Evolutionary conservation across 2,329 filamentous ascomycete species (phyloP).

Genomic region (Ascochyta rabiei): DNA sequence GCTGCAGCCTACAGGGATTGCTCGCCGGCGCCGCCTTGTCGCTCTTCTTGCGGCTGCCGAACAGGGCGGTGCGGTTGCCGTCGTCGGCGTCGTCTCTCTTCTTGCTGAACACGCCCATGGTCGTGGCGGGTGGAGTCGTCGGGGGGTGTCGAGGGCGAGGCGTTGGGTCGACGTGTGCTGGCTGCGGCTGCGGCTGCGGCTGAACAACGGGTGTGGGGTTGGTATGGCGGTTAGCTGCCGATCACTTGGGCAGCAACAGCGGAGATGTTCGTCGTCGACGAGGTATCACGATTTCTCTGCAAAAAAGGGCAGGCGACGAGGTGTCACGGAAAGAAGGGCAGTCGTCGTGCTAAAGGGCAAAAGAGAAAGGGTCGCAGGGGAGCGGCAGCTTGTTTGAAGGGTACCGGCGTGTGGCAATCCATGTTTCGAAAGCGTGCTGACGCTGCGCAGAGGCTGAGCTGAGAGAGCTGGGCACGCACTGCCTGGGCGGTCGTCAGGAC

Average conservation of each 20-base stretch:
- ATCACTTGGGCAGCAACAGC: constrained; percentile 17
- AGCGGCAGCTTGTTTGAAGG: constrained; percentile 26
- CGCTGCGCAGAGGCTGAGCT: constrained; percentile 25
- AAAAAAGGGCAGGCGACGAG: no score
- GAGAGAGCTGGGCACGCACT: not conserved
- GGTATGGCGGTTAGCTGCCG: constrained; percentile 13
- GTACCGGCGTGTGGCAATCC: constrained; percentile 23
- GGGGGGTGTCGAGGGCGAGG: not conserved
- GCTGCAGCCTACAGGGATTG: constrained; percentile 15
- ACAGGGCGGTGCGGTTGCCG: constrained; percentile 63
- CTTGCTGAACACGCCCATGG: constrained; percentile 59
- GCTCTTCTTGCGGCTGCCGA: constrained; percentile 57
- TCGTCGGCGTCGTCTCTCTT: constrained; percentile 62
- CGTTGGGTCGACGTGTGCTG: not conserved
- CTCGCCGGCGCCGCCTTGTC: constrained; percentile 45
- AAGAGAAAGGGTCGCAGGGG: constrained; percentile 10
- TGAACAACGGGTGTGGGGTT: constrained; percentile 19
- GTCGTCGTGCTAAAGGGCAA: no score
- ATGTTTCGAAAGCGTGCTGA: constrained; percentile 35
- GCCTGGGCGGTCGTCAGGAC: no score
- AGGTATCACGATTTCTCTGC: not conserved
- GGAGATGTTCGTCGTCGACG: not conserved
- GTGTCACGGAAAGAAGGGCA: no score
- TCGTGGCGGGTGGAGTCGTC: constrained; percentile 9
- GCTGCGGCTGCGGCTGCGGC: constrained; percentile 7